Base-by-base conservation (phyloP, 2,329 filamentous ascomycete genomes). In the Apiospora hydei region DNA sequence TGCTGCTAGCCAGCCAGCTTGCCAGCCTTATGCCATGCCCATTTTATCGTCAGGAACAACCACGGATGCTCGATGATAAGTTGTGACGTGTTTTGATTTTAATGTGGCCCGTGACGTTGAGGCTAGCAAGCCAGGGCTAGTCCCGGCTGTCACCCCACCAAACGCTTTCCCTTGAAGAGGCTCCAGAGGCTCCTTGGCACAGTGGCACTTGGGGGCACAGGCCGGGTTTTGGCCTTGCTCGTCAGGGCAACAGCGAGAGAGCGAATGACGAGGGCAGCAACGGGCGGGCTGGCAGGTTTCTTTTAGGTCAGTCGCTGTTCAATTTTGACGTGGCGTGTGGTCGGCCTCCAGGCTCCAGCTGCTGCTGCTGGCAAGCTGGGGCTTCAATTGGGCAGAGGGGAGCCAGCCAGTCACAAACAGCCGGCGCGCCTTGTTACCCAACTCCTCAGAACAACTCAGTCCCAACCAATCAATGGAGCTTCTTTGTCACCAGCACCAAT, bases 41-140 rank as follows among this genome's bases (percentile, higher is more conserved):
- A 11, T 1, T 18, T 64, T 21, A 24, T n/a, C 18, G 57, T 11
- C 34, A 64, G 34, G 57, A 64, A 41, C 57, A 64, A 64, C 57
- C 8, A 41, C 4, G 34, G 18, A 13, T 41, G 57, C 57, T 41
- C n/a, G 30, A 64, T 64, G 57, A 64, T 41, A 41, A n/a, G 57
- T 41, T 64, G 57, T 64, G 57, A 64, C 34, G 57, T 64, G 57
- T 64, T 64, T 64, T 34, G 34, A 64, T 38, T 41, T 41, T 64
- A 41, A 41, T 64, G 57, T 64, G 57, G 57, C n/a, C 57, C 34
- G 57, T 64, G 57, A 64, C 57, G 57, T 64, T 64, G 57, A 41
- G 57, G 57, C 57, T 41, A 64, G 18, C 8, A 64, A 21, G 18
- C 34, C 21, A 64, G 57, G 57, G 57, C 57, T 64, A 64, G 34